Base-by-base conservation (phyloP, 1,284 basidiomycete genomes). In the Rhodotorula mucilaginosa region DNA sequence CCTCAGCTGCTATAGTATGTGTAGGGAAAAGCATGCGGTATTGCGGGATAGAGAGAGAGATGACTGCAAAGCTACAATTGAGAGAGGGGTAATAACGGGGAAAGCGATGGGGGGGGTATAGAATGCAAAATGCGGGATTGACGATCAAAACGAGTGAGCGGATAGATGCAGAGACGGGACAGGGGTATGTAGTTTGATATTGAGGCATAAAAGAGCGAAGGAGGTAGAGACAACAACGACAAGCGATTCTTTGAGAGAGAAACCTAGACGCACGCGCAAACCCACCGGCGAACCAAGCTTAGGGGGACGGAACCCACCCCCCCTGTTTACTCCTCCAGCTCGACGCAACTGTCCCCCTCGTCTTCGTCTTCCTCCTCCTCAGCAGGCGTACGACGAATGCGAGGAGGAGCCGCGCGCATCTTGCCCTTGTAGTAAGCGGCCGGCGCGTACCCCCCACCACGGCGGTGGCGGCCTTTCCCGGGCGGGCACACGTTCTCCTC, bases 401-500 rank as follows among this genome's bases (percentile, higher is more conserved):
- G 26, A 31, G 54, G 51, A 26, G 54, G 51, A 26, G 54, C 12
- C 12, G n/a, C 54, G 54, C 54, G 54, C 54, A 29, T 29, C 10
- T 29, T 29, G 12, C 54, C 26, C 26, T 29, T 26, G 26, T 29
- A 56, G 54, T 44, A 44, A 44, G 39, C 26, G 26, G 26, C 10
- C 10, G 39, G 39, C 8, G 13, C n/a, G 29, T 13, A 56, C 12
- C 54, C n/a, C 12, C 54, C n/a, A 56, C 29, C 39, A 26, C 54
- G 54, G 3, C 54, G 54, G 15, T 26, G 5, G 6, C n/a, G 26
- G 12, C 54, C n/a, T 26, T 56, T n/a, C n/a, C 26, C 26, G 6
- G 54, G 54, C 54, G 54, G 54, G n/a, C 54, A 26, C n/a, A 29
- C 26, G 54, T 56, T 26, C 54, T 56, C 54, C 54, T 56, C 54